Conservation (phyloP, 2,329 filamentous ascomycete species). For the Fusarium subglutinans region DNA sequence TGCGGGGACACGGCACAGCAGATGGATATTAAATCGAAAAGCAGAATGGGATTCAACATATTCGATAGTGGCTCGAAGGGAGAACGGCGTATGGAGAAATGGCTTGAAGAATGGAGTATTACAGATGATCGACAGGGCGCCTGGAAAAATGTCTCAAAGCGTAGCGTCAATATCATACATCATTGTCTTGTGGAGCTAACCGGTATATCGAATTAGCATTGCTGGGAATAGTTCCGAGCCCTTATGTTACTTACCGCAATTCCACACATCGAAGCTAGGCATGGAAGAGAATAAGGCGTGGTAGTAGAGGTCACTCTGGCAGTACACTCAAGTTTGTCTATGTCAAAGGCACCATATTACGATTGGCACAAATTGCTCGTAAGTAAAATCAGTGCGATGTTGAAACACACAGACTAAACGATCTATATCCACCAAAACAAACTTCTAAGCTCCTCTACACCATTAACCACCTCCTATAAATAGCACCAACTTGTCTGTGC, state of each 20-base stretch:
- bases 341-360: background rate
- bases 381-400: background rate
- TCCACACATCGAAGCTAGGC: too few relatives aligned
- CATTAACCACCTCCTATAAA: background rate
- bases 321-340: background rate
- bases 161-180: background rate
- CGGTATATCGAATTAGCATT: accelerated
- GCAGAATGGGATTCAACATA: background rate
- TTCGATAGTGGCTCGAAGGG: background rate
- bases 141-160: background rate
- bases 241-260: accelerated
- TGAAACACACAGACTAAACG: background rate
- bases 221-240: background rate
- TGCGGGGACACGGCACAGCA: background rate
- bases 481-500: background rate
- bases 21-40: background rate
- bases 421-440: background rate
- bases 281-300: background rate
- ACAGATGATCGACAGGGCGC: background rate
- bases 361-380: accelerated
- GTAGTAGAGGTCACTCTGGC: too few relatives aligned
- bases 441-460: background rate
- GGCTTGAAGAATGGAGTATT: background rate
- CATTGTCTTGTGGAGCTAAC: too few relatives aligned
- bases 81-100: background rate